These are phyloP conservation scores for Inga leiocalycina DNA, from an alignment of 306 rosid genomes.

Conservation along the genomic window DNA sequence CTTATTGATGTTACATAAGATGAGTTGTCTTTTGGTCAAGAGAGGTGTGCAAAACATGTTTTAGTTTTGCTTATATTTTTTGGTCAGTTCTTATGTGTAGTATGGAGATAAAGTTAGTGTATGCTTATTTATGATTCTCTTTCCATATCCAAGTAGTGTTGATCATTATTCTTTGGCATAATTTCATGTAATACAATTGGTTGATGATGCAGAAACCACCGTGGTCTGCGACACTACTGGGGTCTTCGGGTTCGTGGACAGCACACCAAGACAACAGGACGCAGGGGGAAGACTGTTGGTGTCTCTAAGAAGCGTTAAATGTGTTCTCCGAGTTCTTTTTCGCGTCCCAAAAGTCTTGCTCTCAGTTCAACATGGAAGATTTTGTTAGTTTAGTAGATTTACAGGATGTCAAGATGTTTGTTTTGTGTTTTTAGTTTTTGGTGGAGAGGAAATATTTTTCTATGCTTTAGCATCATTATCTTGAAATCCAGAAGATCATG, in stretches of 20 bases:
- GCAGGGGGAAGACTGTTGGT: conserved; percentile 98
- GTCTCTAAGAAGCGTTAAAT: conserved; percentile 94
- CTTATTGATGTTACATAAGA: neutral
- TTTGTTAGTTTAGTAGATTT: conserved; percentile 36
- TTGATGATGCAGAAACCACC: conserved; percentile 78
- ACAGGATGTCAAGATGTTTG: conserved; percentile 6
- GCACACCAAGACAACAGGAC: conserved; percentile 99
- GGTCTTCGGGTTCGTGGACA: conserved; percentile 99
- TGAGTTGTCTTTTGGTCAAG: neutral
- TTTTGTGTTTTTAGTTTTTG: neutral
- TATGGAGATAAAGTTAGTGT: neutral
- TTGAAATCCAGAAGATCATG: conserved; percentile 10
- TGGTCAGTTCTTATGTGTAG: neutral
- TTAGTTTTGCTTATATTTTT: neutral
- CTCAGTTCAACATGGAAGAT: neutral
- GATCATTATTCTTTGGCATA: neutral
- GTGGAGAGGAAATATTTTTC: conserved; percentile 15
- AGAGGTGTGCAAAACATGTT: neutral
- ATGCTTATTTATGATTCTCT: neutral
- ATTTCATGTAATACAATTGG: neutral
- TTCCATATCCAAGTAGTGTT: neutral
- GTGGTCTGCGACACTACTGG: conserved; percentile 99
- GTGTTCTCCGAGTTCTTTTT: conserved; percentile 7
- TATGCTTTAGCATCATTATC: conserved; percentile 11
- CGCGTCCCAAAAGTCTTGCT: neutral